Percentiles rank a stretch among this genome's conserved stretches.
phyloP scores from a whole-genome alignment of 306 rosid species.

The Myrica gale region DNA sequence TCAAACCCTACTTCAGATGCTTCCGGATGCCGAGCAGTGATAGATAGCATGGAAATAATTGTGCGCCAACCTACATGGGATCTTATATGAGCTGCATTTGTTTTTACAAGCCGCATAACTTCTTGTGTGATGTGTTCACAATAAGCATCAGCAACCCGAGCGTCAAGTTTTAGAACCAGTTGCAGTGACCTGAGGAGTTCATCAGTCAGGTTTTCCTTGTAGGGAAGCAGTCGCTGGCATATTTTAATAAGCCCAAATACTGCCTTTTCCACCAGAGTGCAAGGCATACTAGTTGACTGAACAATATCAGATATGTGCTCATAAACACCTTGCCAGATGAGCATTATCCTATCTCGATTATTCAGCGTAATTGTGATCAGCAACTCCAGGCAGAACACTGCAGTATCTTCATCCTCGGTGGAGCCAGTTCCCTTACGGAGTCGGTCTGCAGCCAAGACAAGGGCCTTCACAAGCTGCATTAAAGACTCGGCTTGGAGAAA shows the following conservation, averaged over 20 bases:
- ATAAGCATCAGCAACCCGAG: slow-evolving; percentile 95
- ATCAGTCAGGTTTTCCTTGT: slow-evolving; percentile 89
- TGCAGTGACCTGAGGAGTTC: slow-evolving; percentile 93
- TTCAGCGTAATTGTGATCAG: slow-evolving; percentile 88
- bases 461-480: slow-evolving; percentile 88
- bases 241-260: slow-evolving; percentile 91
- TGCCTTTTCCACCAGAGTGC: slow-evolving; percentile 94
- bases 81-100: slow-evolving; percentile 93
- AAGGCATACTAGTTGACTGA: slow-evolving; percentile 94
- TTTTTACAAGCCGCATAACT: slow-evolving; percentile 90
- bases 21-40: slow-evolving; percentile 87
- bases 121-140: slow-evolving; percentile 98
- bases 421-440: slow-evolving; percentile 78
- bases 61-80: slow-evolving; percentile 97
- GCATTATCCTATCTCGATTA: slow-evolving; percentile 88
- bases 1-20: slow-evolving; percentile 97
- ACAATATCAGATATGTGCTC: slow-evolving; percentile 91
- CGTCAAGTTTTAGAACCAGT: slow-evolving; percentile 95
- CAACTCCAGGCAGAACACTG: slow-evolving; percentile 92
- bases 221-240: slow-evolving; percentile 97
- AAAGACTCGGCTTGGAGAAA: slow-evolving; percentile 95
- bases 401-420: slow-evolving; percentile 92
- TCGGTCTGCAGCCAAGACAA: slow-evolving; percentile 88
- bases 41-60: slow-evolving; percentile 77
- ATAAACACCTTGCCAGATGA: slow-evolving; percentile 93